Percentiles rank a stretch among this genome's conserved stretches.
Conservation (phyloP, 139 green algal genomes). For the Chara braunii region DNA sequence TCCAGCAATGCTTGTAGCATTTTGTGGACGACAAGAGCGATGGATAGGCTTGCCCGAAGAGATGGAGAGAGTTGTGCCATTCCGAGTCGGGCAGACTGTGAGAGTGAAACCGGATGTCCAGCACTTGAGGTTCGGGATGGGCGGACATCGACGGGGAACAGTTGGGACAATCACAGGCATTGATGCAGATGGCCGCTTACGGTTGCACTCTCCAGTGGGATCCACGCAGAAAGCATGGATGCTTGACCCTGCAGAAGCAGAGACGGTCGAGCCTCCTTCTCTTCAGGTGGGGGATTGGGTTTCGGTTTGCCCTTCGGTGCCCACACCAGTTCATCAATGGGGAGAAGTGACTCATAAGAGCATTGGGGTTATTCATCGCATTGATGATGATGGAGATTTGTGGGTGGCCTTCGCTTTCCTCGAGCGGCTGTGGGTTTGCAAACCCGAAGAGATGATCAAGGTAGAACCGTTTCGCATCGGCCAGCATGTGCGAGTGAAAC, state of each 20-base stretch:
- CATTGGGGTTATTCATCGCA: conserved; percentile 18
- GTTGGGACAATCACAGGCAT: conserved; percentile 8
- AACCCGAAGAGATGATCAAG: conserved; percentile 1
- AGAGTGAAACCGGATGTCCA: neutral
- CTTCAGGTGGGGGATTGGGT: conserved; percentile 16
- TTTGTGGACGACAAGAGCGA: conserved; percentile 12
- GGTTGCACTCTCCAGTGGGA: neutral
- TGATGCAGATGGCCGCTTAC: conserved; percentile 8
- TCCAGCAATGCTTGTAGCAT: conserved; percentile 5
- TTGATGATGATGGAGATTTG: conserved; percentile 9
- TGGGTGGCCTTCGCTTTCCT: conserved; percentile 19
- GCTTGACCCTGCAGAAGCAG: conserved; percentile 17
- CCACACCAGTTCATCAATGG: conserved; percentile 12
- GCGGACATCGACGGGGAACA: neutral
- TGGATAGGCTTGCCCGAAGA: neutral
- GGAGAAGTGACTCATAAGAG: conserved; percentile 16
- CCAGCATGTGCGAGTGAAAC: conserved; percentile 5
- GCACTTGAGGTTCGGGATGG: conserved; percentile 1
- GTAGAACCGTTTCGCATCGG: conserved; percentile 9
- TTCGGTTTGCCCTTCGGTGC: conserved; percentile 1
- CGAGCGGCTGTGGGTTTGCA: conserved; percentile 8
- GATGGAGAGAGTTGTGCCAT: conserved; percentile 1
- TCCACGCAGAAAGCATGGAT: conserved; percentile 9
- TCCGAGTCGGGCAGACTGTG: conserved; percentile 1
- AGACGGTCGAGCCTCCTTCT: neutral